Conservation (phyloP, 2,329 filamentous ascomycete species). For the Colletotrichum chrysophilum region DNA sequence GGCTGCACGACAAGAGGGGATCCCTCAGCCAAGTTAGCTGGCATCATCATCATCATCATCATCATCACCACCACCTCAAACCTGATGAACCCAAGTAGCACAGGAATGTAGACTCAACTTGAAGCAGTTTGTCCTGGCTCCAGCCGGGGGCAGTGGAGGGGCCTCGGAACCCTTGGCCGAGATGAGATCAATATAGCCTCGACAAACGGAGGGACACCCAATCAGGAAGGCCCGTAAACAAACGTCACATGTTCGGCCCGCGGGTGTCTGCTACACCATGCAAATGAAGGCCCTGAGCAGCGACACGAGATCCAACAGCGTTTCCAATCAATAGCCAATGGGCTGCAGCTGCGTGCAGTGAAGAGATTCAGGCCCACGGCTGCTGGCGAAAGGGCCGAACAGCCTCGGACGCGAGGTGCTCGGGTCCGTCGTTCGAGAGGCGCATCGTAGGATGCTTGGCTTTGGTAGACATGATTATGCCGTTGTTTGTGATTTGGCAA, state of each 20-base stretch:
- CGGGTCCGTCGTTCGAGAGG: not conserved
- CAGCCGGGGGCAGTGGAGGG: not conserved
- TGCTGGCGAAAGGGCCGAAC: not conserved
- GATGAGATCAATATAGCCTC: slow-evolving; percentile 13
- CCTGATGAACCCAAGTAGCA: not conserved
- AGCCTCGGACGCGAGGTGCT: not conserved
- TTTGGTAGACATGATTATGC: not conserved
- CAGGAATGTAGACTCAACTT: not conserved
- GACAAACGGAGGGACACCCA: not conserved
- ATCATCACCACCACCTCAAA: not conserved
- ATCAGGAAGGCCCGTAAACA: not conserved
- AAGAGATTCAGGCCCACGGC: not conserved
- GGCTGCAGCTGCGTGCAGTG: not conserved
- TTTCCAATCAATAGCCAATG: not conserved
- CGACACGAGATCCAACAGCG: not conserved
- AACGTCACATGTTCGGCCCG: not conserved
- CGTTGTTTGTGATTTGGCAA: not conserved
- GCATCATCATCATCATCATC: not conserved
- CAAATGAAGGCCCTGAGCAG: not conserved
- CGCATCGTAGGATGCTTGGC: not conserved
- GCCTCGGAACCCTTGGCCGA: not conserved
- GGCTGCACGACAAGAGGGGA: not conserved
- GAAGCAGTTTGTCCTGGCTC: not conserved
- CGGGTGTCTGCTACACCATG: not conserved
- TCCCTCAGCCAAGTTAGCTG: not conserved